Percentiles rank a stretch among this genome's conserved stretches.
phyloP scores from a whole-genome alignment of 805 yeast genomes.

The Ogataea paradorogensis region DNA sequence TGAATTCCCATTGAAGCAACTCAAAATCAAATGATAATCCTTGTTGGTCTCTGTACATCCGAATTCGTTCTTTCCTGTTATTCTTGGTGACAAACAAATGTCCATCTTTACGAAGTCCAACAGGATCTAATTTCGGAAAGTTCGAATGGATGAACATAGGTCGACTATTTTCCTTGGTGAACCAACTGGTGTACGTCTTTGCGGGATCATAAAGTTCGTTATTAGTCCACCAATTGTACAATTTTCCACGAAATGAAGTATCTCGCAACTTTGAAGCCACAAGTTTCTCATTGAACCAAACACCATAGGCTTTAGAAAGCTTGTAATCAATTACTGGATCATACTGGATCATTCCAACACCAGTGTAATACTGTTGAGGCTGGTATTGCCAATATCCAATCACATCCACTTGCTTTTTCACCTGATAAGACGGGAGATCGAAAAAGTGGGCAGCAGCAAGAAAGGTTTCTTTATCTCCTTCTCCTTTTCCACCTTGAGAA shows the following conservation, averaged over 20 bases:
- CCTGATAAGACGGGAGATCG: conserved; percentile 46
- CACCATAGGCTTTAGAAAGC: conserved; percentile 19
- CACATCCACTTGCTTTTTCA: conserved; percentile 46
- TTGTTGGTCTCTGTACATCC: conserved; percentile 31
- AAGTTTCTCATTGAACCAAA: conserved; percentile 15
- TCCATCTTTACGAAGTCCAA: conserved; percentile 34
- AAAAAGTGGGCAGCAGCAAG: conserved; percentile 49
- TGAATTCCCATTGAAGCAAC: conserved; percentile 53
- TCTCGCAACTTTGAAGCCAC: conserved; percentile 5
- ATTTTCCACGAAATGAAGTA: conserved; percentile 7
- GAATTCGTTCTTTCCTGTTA: conserved; percentile 18
- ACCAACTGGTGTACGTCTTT: conserved; percentile 19
- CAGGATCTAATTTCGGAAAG: conserved; percentile 53
- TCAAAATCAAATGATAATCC: conserved; percentile 52
- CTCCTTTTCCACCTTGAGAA: conserved; percentile 48
- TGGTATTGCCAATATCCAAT: conserved; percentile 42
- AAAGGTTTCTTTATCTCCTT: conserved; percentile 61
- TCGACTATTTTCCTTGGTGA: conserved; percentile 24
- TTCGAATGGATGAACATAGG: conserved; percentile 51
- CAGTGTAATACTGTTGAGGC: conserved; percentile 34
- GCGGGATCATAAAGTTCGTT: conserved; percentile 16
- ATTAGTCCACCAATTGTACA: conserved; percentile 15
- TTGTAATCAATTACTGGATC: conserved; percentile 46
- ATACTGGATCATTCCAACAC: conserved; percentile 58
- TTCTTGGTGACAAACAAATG: conserved; percentile 26